Evolutionary conservation across 371 early-diverging fungal genomes (phyloP).

Genomic region (Capniomyces stellatus): DNA sequence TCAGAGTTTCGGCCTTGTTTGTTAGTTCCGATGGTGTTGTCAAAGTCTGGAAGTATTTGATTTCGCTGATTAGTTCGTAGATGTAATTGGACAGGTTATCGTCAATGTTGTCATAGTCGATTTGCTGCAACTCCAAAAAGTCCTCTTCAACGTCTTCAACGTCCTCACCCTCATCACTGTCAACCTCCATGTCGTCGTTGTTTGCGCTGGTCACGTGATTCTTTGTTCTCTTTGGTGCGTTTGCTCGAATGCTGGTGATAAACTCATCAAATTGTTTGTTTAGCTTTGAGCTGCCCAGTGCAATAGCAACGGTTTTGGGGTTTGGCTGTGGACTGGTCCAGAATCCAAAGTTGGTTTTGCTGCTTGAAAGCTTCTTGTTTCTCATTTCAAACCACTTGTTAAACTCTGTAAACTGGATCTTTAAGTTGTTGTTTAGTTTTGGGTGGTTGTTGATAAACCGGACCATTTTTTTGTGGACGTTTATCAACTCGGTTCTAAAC

Average conservation of each 20-base stretch:
- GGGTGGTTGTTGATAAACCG: no score
- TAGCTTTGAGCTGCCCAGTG: no score
- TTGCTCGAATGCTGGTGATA: constrained; percentile 9
- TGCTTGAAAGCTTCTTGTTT: not conserved
- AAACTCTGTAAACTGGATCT: not conserved
- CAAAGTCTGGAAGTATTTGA: constrained; percentile 18
- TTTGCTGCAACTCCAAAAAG: constrained; percentile 6
- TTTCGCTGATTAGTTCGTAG: constrained; percentile 1
- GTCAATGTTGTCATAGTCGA: constrained; percentile 7
- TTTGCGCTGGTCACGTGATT: not conserved
- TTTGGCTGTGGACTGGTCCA: not conserved
- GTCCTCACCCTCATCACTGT: not conserved
- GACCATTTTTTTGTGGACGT: no score
- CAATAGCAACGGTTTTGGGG: not conserved
- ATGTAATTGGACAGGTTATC: constrained; percentile 3
- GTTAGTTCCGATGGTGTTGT: constrained; percentile 10
- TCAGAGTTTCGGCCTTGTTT: constrained; percentile 2
- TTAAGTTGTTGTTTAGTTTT: no score
- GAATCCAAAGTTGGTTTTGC: not conserved
- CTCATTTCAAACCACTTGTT: not conserved
- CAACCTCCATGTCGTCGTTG: not conserved
- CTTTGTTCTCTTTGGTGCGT: not conserved
- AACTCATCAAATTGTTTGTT: no score
- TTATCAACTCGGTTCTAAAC: no score
- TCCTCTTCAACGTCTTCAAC: constrained; percentile 11